These are phyloP conservation scores for Isatis tinctoria DNA, from an alignment of 345 rosid genomes.

Conservation along the genomic window DNA sequence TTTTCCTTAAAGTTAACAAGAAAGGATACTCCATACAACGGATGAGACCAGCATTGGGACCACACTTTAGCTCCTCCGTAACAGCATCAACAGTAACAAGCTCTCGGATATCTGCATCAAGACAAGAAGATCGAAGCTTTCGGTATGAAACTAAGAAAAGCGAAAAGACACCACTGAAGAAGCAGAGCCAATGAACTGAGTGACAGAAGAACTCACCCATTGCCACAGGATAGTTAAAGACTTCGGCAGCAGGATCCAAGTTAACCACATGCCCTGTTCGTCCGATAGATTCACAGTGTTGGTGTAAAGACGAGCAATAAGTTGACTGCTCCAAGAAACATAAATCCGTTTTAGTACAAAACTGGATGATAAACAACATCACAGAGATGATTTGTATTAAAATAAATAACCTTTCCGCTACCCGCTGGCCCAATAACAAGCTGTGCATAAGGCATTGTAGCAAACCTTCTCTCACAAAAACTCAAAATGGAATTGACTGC, in stretches of 20 bases:
- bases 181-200: neutral
- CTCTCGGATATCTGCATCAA: slow-evolving; percentile 68
- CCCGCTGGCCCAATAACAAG: neutral
- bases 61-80: slow-evolving; percentile 77
- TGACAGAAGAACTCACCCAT: slow-evolving; percentile 43
- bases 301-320: neutral
- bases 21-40: slow-evolving; percentile 89
- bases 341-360: neutral
- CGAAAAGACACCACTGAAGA: neutral
- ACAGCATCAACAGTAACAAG: slow-evolving; percentile 75
- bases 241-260: slow-evolving; percentile 80
- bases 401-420: neutral
- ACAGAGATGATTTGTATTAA: neutral
- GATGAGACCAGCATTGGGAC: slow-evolving; percentile 74
- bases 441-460: neutral
- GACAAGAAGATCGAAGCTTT: neutral
- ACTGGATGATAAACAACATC: neutral
- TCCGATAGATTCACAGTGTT: slow-evolving; percentile 49
- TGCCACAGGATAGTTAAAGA: slow-evolving; percentile 73
- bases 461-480: neutral
- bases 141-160: neutral
- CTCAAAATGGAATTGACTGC: neutral
- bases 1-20: neutral
- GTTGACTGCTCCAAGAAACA: neutral
- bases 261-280: slow-evolving; percentile 59